These are phyloP conservation scores for Cornus suecica DNA, from an alignment of 148 eudicot genomes.

Conservation along the genomic window DNA sequence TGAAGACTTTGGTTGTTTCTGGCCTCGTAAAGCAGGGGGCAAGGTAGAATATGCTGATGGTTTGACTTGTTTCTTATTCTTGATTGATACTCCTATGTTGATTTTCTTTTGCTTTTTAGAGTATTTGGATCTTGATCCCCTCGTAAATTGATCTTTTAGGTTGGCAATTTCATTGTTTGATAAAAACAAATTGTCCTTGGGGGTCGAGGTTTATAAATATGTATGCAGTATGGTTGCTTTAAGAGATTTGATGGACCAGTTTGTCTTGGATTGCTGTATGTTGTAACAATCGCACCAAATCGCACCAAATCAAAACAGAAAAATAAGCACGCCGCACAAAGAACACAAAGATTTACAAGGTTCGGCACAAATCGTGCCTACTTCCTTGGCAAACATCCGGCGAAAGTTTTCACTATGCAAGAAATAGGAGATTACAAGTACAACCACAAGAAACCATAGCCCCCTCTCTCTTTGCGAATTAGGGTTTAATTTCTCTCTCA, in stretches of 20 bases:
- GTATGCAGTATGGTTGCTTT: not conserved
- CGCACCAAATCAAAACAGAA: too few relatives aligned
- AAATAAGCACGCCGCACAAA: too few relatives aligned
- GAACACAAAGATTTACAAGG: too few relatives aligned
- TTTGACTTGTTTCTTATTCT: not conserved
- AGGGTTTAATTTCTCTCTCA: too few relatives aligned
- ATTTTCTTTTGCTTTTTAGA: not conserved
- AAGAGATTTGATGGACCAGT: not conserved
- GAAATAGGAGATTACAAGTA: too few relatives aligned
- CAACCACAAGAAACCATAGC: too few relatives aligned
- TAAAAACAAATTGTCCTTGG: not conserved
- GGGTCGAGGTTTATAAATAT: not conserved
- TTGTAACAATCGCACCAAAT: too few relatives aligned
- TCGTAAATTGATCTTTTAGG: not conserved
- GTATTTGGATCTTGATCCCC: not conserved
- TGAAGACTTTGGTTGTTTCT: not conserved
- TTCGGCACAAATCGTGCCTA: too few relatives aligned
- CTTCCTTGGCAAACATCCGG: too few relatives aligned
- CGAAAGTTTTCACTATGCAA: too few relatives aligned
- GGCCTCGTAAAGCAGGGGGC: not conserved
- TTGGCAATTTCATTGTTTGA: not conserved
- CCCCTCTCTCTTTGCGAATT: too few relatives aligned
- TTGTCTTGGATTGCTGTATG: not conserved
- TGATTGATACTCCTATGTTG: not conserved
- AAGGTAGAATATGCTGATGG: not conserved